These are phyloP conservation scores for Alternaria incomplexa DNA, from an alignment of 2,329 filamentous ascomycete genomes.

Conservation along the genomic window DNA sequence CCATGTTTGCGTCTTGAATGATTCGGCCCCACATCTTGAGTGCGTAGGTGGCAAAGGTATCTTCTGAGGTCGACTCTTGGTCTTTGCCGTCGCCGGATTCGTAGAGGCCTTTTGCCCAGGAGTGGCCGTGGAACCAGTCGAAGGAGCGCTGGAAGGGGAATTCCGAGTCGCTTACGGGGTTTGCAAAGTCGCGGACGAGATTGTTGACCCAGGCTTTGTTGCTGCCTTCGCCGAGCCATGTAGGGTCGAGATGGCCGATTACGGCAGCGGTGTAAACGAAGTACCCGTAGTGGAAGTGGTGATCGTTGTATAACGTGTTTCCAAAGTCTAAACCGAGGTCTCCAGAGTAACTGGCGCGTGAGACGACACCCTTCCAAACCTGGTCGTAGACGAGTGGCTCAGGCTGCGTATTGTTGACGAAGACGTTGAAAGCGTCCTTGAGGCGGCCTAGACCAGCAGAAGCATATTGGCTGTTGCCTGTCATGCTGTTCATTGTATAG, in stretches of 20 bases:
- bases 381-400: constrained; percentile 65
- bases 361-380: constrained; percentile 83
- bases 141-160: constrained; percentile 79
- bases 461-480: constrained; percentile 63
- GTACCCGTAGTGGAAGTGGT: constrained; percentile 78
- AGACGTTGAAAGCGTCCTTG: constrained; percentile 59
- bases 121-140: constrained; percentile 93
- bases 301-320: constrained; percentile 81
- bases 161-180: constrained; percentile 70
- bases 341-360: constrained; percentile 63
- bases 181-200: constrained; percentile 82
- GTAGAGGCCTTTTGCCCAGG: constrained; percentile 86
- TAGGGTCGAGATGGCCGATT: constrained; percentile 79
- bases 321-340: constrained; percentile 78
- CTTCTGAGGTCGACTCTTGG: constrained; percentile 91
- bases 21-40: constrained; percentile 94
- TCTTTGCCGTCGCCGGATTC: constrained; percentile 79
- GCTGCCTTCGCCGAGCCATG: constrained; percentile 67
- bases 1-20: constrained; percentile 76
- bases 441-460: constrained; percentile 59
- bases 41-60: constrained; percentile 85
- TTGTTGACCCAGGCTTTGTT: constrained; percentile 85
- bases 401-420: constrained; percentile 51
- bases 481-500: constrained; percentile 60
- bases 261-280: constrained; percentile 88